Base-by-base conservation (phyloP, 805 yeast species). In the Cyberlindnera euphorbiiphila region DNA sequence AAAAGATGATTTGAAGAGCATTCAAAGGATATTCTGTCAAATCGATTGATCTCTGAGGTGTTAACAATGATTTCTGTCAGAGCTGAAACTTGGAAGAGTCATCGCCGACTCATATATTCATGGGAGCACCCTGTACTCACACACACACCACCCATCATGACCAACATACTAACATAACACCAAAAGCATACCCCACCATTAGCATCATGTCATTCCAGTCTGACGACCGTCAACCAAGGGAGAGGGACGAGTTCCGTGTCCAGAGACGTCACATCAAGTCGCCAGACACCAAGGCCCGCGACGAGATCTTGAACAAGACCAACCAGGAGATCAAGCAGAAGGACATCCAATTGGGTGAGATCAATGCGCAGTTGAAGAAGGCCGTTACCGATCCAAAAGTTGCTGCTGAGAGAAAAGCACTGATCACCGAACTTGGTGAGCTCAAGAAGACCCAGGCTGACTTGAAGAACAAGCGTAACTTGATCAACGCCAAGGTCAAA, bases 241-340 rank as follows among this genome's bases (percentile, higher is more conserved):
- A 42, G 16, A 32, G 33, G 23, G 36, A 37, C 30, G 56, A 51
- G 41, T 14, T 44, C 37, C 45, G 49, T 26, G 54, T 46, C 37
- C 57, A 53, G 46, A 49, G 45, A 46, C 56, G 57, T 39, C 77
- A 70, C 60, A 73, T 81, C 62, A 83, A 83, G 62, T 78, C 82
- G 56, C 94, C 94, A 32, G 93, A 85, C 61, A 75, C 71, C 53
- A 65, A 71, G 43, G 78, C 68, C 38, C 71, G 80, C 62, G 84
- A 83, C 58, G 72, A 69, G 44, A 69, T 73, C 47, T 56, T 82
- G 45, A 73, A 69, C 25, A 66, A 66, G 43, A 61, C 81, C 49
- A 74, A 75, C 44, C 69, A 70, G 26, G 80, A 81, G 57, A 72
- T 84, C 60, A 76, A 78, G 54, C 73, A 73, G 56, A 68, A 80